Conservation (phyloP, 441 rosid genomes). For the Syzygium malaccense region DNA sequence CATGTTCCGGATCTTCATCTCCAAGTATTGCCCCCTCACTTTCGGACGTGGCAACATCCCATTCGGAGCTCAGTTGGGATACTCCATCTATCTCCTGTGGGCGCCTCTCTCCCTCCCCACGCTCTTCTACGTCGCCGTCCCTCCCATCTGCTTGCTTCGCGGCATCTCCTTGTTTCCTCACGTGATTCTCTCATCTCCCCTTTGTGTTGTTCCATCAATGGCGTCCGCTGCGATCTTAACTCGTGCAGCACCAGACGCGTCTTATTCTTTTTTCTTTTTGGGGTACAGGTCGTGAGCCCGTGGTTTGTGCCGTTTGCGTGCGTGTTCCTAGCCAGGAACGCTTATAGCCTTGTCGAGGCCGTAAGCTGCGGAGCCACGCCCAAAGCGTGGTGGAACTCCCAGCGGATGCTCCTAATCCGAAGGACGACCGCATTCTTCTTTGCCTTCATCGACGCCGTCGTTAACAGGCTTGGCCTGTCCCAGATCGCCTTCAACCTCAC, state of each 20-base stretch:
- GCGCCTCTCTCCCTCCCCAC: constrained; percentile 15
- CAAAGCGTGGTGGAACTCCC: constrained; percentile 16
- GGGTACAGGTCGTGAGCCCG: constrained; percentile 4
- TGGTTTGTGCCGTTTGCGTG: constrained; percentile 24
- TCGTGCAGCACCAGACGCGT: neutral
- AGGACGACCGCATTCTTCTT: constrained; percentile 9
- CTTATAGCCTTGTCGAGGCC: constrained; percentile 9
- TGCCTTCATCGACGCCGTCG: neutral
- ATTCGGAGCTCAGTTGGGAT: constrained; percentile 12
- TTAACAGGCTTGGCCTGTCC: neutral
- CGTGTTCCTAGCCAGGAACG: neutral
- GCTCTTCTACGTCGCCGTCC: constrained; percentile 6
- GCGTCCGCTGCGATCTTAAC: neutral
- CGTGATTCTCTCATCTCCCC: neutral
- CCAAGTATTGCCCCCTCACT: constrained; percentile 16
- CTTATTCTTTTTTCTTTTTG: neutral
- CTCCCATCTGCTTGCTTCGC: constrained; percentile 11
- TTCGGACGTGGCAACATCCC: constrained; percentile 11
- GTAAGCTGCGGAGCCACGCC: neutral
- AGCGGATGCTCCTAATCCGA: constrained; percentile 8
- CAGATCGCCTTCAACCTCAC: constrained; percentile 11
- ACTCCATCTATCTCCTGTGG: constrained; percentile 11
- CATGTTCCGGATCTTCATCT: constrained; percentile 18
- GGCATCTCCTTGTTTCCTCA: constrained; percentile 18
- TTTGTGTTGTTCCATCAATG: neutral